These are phyloP conservation scores for Daldinia eschscholtzii DNA, from an alignment of 2,329 filamentous ascomycete genomes.

Conservation along the genomic window DNA sequence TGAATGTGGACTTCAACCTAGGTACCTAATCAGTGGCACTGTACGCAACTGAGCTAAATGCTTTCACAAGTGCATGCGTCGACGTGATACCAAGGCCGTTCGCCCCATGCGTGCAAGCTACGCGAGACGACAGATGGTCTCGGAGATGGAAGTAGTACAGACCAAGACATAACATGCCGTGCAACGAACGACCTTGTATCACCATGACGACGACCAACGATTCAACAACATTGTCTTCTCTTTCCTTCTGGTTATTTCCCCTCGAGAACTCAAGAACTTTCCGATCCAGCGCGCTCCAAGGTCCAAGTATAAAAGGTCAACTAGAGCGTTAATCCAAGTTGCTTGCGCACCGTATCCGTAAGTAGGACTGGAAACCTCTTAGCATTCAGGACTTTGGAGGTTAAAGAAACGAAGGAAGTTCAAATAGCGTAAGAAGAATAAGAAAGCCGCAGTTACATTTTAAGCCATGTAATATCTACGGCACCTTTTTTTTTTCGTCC, in stretches of 20 bases:
- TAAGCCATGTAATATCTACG: not conserved
- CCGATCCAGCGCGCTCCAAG: conserved; percentile 44
- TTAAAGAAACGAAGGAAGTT: not conserved
- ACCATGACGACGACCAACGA: conserved; percentile 44
- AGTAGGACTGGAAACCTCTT: conserved; percentile 23
- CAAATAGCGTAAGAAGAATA: not conserved
- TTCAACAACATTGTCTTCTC: conserved; percentile 42
- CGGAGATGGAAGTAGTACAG: conserved; percentile 47
- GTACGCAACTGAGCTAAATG: conserved; percentile 48
- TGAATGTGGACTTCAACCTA: conserved; percentile 35
- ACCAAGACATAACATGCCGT: conserved; percentile 46
- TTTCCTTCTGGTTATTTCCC: conserved; percentile 6
- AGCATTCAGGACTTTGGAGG: conserved; percentile 8
- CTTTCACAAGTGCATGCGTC: conserved; percentile 46
- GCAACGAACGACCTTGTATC: conserved; percentile 49
- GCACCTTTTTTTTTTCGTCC: not conserved
- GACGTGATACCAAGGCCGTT: conserved; percentile 48
- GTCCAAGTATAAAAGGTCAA: not conserved
- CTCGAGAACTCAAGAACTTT: conserved; percentile 35
- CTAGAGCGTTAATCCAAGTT: conserved; percentile 5
- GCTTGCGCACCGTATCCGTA: conserved; percentile 14
- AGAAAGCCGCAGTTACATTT: not conserved
- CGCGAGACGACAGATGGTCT: conserved; percentile 47
- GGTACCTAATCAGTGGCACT: conserved; percentile 50
- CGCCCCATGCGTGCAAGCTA: conserved; percentile 44